phyloP scores from a whole-genome alignment of 2,329 filamentous ascomycete genomes.

The Monilinia fructicola region DNA sequence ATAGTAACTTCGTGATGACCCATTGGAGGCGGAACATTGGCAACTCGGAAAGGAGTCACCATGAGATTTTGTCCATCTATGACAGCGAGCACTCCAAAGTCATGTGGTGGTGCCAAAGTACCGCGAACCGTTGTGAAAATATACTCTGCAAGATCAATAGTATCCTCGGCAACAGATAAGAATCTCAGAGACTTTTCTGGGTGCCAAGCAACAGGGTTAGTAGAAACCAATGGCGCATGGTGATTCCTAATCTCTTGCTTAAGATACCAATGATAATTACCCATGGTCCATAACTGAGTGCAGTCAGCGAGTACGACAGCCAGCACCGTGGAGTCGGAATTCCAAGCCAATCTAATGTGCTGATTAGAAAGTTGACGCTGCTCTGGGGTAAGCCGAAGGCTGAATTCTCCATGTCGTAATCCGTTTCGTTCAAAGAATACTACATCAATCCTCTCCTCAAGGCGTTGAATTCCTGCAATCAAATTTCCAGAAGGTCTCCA shows the following conservation, averaged over 20 bases:
- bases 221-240: slow-evolving; percentile 41
- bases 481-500: slow-evolving; percentile 92
- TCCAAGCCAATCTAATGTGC: slow-evolving; percentile 75
- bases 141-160: slow-evolving; percentile 63
- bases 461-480: slow-evolving; percentile 79
- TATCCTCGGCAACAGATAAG: slow-evolving; percentile 51
- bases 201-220: slow-evolving; percentile 63
- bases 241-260: slow-evolving; percentile 75
- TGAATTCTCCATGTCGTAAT: slow-evolving; percentile 92
- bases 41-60: slow-evolving; percentile 78
- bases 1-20: slow-evolving; percentile 71
- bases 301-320: slow-evolving; percentile 73
- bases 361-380: slow-evolving; percentile 55
- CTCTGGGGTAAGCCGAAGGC: slow-evolving; percentile 65
- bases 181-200: slow-evolving; percentile 77
- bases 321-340: slow-evolving; percentile 85
- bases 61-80: slow-evolving; percentile 80
- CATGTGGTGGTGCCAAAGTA: slow-evolving; percentile 67
- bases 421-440: slow-evolving; percentile 97
- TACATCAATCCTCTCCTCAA: slow-evolving; percentile 69
- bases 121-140: slow-evolving; percentile 68
- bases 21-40: slow-evolving; percentile 93
- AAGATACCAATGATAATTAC: slow-evolving; percentile 97
- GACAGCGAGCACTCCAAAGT: slow-evolving; percentile 77
- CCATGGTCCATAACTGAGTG: slow-evolving; percentile 94